Base-by-base conservation (phyloP, 805 yeast species). In the Ogataea paradorogensis region DNA sequence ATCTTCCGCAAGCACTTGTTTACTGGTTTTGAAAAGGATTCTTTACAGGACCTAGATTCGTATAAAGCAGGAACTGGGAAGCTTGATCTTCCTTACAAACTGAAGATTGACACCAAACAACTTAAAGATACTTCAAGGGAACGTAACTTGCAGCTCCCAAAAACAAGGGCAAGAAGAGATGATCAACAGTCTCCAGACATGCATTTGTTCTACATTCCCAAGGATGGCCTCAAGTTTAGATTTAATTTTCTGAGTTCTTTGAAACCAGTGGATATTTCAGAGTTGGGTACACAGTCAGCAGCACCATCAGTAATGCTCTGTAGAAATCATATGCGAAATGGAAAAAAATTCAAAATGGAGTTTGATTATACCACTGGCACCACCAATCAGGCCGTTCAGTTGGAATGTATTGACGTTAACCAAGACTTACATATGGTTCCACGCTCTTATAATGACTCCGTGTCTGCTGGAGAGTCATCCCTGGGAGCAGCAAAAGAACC, bases 21-120 rank as follows among this genome's bases (percentile, higher is more conserved):
- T 5, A 65, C 85, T 2, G 88, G 87, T 0, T 75, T 80, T 53
- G 87, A 82, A 47, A 61, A 63, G 2, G 57, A 61, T 33, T 48
- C 65, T 3, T 45, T 52, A 1, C 55, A 56, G 18, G 68, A 63
- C 42, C 47, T 52, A 9, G 56, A 52, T 27, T 38, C 56, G 15
- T 46, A 40, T 36, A 43, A 35, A 23, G 54, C 55, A 7, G 52
- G 55, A 5, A 25, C 30, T 9, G 52, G 50, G 13, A 36, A 41
- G 15, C 15, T 36, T 9, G 33, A 39, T 7, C 34, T 55, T 13
- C 48, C 45, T 2, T 56, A 52, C 41, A 51, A 48, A 34, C 42
- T 62, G 15, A 62, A 61, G 34, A 54, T 62, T 11, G 67, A 62
- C 43, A 52, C 56, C 8, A 57, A 59, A 38, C 66, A 60, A 25